Conservation (phyloP, 805 yeast species). For the Barnettozyma sucrosica region DNA sequence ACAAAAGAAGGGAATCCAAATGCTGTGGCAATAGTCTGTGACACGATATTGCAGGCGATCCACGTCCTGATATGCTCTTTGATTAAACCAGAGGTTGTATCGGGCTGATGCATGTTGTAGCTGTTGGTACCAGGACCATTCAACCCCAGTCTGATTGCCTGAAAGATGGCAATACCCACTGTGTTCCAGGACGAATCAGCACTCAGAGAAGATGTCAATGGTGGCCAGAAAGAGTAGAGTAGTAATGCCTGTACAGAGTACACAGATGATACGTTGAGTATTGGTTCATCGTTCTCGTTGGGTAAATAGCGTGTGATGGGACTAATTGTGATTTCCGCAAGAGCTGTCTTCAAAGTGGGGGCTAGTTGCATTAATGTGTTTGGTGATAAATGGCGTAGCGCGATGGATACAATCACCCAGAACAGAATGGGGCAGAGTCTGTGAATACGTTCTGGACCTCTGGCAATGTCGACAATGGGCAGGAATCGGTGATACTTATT, state of each 20-base stretch:
- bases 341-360: slow-evolving; percentile 63
- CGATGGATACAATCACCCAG: slow-evolving; percentile 89
- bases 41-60: slow-evolving; percentile 87
- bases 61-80: slow-evolving; percentile 85
- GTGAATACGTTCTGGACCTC: slow-evolving; percentile 80
- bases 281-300: slow-evolving; percentile 71
- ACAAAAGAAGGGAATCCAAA: slow-evolving; percentile 95
- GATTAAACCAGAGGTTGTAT: slow-evolving; percentile 30
- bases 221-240: slow-evolving; percentile 92
- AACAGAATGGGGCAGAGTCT: slow-evolving; percentile 80
- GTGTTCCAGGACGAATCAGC: slow-evolving; percentile 97
- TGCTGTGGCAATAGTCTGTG: slow-evolving; percentile 85
- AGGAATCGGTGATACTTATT: slow-evolving; percentile 75
- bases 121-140: slow-evolving; percentile 64
- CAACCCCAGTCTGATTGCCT: slow-evolving; percentile 86
- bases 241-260: slow-evolving; percentile 92
- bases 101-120: slow-evolving; percentile 35
- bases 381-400: slow-evolving; percentile 58
- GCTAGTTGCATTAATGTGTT: slow-evolving; percentile 51
- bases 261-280: slow-evolving; percentile 83
- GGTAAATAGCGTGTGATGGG: slow-evolving; percentile 86
- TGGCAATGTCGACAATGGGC: slow-evolving; percentile 78
- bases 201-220: slow-evolving; percentile 85
- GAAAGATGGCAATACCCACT: slow-evolving; percentile 86
- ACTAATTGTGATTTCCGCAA: slow-evolving; percentile 84